Evolutionary conservation across 2,329 filamentous ascomycete genomes (phyloP).

Genomic region (Xylaria sp.): DNA sequence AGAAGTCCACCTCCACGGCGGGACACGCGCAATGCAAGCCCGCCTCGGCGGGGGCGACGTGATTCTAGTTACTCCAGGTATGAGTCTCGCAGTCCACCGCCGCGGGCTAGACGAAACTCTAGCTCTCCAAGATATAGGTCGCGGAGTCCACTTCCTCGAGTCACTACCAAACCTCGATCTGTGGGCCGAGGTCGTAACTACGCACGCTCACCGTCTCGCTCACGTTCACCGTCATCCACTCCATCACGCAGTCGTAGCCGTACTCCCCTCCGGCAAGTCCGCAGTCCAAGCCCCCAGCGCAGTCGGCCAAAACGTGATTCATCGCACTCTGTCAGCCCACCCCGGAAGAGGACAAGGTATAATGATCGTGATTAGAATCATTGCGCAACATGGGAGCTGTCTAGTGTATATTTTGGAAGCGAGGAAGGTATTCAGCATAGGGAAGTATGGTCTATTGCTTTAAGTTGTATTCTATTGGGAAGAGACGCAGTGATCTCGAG

Average conservation of each 20-base stretch:
- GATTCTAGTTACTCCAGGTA: constrained; percentile 32
- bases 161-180: constrained; percentile 37
- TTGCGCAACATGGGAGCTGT: neutral
- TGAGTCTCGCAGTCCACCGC: constrained; percentile 41
- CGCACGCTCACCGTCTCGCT: constrained; percentile 41
- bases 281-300: constrained; percentile 41
- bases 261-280: constrained; percentile 37
- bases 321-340: constrained; percentile 36
- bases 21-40: constrained; percentile 25
- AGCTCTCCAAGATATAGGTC: constrained; percentile 36
- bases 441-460: constrained; percentile 1
- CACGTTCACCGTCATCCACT: constrained; percentile 42
- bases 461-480: constrained; percentile 7
- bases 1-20: constrained; percentile 34
- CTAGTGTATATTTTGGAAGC: constrained; percentile 22
- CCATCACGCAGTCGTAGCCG: constrained; percentile 43
- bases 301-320: constrained; percentile 41
- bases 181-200: constrained; percentile 42
- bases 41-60: constrained; percentile 29
- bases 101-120: constrained; percentile 32
- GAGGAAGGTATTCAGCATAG: neutral
- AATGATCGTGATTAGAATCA: constrained; percentile 33
- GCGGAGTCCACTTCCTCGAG: constrained; percentile 32
- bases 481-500: neutral
- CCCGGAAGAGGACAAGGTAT: constrained; percentile 43